phyloP scores from a whole-genome alignment of 2,329 filamentous ascomycete genomes.

The Chaetothyriales sp. region DNA sequence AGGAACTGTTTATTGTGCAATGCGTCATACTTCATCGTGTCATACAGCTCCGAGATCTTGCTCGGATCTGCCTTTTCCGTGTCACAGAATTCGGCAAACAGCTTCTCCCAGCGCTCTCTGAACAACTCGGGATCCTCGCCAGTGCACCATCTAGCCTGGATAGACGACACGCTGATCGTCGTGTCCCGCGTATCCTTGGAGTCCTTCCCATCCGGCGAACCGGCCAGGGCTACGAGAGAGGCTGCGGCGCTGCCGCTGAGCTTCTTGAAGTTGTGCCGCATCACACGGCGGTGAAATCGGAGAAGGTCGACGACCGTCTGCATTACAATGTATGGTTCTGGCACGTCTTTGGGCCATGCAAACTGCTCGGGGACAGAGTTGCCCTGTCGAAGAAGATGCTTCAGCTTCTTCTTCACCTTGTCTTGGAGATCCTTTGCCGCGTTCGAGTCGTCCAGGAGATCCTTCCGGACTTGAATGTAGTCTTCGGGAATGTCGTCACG shows the following conservation, averaged over 20 bases:
- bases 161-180: slow-evolving; percentile 50
- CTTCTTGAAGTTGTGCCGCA: slow-evolving; percentile 85
- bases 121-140: slow-evolving; percentile 91
- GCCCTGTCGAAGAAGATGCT: slow-evolving; percentile 80
- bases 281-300: slow-evolving; percentile 91
- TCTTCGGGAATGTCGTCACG: slow-evolving; percentile 74
- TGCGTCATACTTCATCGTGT: slow-evolving; percentile 99
- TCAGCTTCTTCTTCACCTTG: slow-evolving; percentile 99
- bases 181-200: slow-evolving; percentile 21
- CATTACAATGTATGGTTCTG: slow-evolving; percentile 86
- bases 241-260: slow-evolving; percentile 53
- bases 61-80: slow-evolving; percentile 96
- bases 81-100: slow-evolving; percentile 93
- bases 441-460: slow-evolving; percentile 91
- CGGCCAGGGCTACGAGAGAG: slow-evolving; percentile 34
- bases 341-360: slow-evolving; percentile 90
- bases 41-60: slow-evolving; percentile 96
- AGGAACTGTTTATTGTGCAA: slow-evolving; percentile 92
- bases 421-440: slow-evolving; percentile 99
- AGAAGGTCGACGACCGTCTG: slow-evolving; percentile 86
- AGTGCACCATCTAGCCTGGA: slow-evolving; percentile 90
- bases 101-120: slow-evolving; percentile 93
- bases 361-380: slow-evolving; percentile 88
- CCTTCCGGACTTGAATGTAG: slow-evolving; percentile 82
- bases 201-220: slow-evolving; percentile 8